phyloP scores from a whole-genome alignment of 2,329 filamentous ascomycete species.

The Truncatella angustata region DNA sequence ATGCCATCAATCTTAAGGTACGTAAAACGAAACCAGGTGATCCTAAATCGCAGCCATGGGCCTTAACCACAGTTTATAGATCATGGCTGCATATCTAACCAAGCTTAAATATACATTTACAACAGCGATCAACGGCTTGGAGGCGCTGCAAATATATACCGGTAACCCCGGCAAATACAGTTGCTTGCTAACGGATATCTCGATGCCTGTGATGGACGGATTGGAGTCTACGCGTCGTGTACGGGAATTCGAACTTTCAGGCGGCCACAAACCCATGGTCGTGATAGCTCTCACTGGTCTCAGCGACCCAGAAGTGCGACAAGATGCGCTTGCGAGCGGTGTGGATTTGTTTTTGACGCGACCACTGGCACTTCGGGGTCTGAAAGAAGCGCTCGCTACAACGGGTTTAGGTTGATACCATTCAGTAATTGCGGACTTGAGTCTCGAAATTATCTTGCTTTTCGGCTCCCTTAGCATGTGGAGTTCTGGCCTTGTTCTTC shows the following conservation, averaged over 20 bases:
- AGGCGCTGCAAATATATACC: constrained; percentile 34
- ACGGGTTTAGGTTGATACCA: not conserved
- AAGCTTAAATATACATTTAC: constrained; percentile 29
- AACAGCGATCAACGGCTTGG: constrained; percentile 35
- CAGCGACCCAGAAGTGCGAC: constrained; percentile 39
- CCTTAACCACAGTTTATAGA: constrained; percentile 11
- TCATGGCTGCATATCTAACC: constrained; percentile 28
- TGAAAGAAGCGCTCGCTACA: not conserved
- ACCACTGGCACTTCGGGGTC: constrained; percentile 22
- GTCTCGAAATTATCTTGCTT: too few relatives aligned
- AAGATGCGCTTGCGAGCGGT: constrained; percentile 43
- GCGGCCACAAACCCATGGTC: constrained; percentile 33
- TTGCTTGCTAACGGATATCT: constrained; percentile 27
- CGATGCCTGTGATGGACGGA: constrained; percentile 45
- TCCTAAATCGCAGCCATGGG: not conserved
- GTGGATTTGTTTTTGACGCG: constrained; percentile 48
- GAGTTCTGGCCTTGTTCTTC: too few relatives aligned
- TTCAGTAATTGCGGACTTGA: too few relatives aligned
- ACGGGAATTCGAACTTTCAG: constrained; percentile 37
- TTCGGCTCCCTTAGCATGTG: too few relatives aligned
- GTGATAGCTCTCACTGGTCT: constrained; percentile 46
- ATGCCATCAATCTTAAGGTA: constrained; percentile 33
- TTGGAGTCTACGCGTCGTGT: constrained; percentile 39
- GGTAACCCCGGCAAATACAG: constrained; percentile 11
- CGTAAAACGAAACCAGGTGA: too few relatives aligned